Percentiles rank a stretch among this genome's conserved stretches.
These are phyloP conservation scores for Avena sativa DNA, from an alignment of 176 grass and related monocot species.

Conservation along the genomic window DNA sequence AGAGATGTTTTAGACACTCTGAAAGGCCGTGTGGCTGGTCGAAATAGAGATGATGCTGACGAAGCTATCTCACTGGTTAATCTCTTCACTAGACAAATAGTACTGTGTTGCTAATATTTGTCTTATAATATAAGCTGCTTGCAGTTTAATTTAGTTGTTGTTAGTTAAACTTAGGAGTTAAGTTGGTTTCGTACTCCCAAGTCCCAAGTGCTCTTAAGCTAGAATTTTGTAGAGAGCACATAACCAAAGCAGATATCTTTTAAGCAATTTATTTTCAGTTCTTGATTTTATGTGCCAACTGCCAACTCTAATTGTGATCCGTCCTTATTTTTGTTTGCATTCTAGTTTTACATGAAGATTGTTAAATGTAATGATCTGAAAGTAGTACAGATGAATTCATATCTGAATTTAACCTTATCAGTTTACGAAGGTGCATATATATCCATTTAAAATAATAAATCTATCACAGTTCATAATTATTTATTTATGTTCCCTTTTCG, in stretches of 20 bases:
- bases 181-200: no score
- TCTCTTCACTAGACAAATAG: slow-evolving; percentile 11
- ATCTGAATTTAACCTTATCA: neutral
- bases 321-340: neutral
- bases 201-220: no score
- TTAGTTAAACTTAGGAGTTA: no score
- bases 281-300: neutral
- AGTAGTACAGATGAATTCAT: slow-evolving; percentile 9
- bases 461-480: neutral
- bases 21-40: slow-evolving; percentile 90
- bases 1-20: slow-evolving; percentile 89
- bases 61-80: slow-evolving; percentile 97
- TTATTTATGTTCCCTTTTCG: slow-evolving; percentile 16
- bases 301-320: neutral
- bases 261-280: neutral
- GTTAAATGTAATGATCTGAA: neutral
- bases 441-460: neutral
- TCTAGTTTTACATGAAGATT: neutral
- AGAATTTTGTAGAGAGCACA: no score
- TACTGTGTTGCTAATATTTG: slow-evolving; percentile 15
- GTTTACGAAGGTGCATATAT: neutral
- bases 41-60: slow-evolving; percentile 95
- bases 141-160: no score
- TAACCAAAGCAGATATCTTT: no score
- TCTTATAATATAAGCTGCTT: no score